phyloP scores from a whole-genome alignment of 1,284 basidiomycete genomes.

The Ustilago cynodontis region DNA sequence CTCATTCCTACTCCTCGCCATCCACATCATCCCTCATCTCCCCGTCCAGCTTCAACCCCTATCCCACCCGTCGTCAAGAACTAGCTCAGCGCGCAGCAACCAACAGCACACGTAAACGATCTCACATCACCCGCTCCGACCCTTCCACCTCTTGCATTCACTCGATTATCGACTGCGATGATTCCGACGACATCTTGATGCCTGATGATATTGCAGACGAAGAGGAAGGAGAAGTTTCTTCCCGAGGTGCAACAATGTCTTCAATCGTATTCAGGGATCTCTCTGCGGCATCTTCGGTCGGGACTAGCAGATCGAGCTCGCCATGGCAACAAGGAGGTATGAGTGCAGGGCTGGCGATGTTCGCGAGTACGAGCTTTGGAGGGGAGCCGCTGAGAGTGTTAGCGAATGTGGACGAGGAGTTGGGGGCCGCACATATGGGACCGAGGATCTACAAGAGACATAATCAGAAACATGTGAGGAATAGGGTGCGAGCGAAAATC shows the following conservation, averaged over 20 bases:
- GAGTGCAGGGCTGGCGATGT: slow-evolving; percentile 45
- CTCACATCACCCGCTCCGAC: slow-evolving; percentile 42
- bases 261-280: slow-evolving; percentile 50
- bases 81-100: slow-evolving; percentile 39
- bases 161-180: slow-evolving; percentile 24
- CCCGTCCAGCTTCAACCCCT: slow-evolving; percentile 42
- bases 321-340: slow-evolving; percentile 34
- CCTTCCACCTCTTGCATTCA: slow-evolving; percentile 33
- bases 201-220: slow-evolving; percentile 14
- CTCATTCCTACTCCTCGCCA: slow-evolving; percentile 1
- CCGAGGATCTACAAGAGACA: slow-evolving; percentile 48
- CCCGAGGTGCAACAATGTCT: slow-evolving; percentile 51
- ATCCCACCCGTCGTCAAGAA: slow-evolving; percentile 48
- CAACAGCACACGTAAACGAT: slow-evolving; percentile 30
- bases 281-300: slow-evolving; percentile 14
- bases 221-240: slow-evolving; percentile 37
- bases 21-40: slow-evolving; percentile 34
- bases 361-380: slow-evolving; percentile 35
- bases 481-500: slow-evolving; percentile 31
- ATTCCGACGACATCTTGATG: slow-evolving; percentile 22
- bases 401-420: slow-evolving; percentile 41
- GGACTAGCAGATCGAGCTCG: slow-evolving; percentile 26
- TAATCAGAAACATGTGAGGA: slow-evolving; percentile 43
- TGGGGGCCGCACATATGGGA: slow-evolving; percentile 51
- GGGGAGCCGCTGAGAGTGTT: slow-evolving; percentile 44